These are phyloP conservation scores for Termitomyces sp. DNA, from an alignment of 768 basidiomycete genomes.

Conservation along the genomic window DNA sequence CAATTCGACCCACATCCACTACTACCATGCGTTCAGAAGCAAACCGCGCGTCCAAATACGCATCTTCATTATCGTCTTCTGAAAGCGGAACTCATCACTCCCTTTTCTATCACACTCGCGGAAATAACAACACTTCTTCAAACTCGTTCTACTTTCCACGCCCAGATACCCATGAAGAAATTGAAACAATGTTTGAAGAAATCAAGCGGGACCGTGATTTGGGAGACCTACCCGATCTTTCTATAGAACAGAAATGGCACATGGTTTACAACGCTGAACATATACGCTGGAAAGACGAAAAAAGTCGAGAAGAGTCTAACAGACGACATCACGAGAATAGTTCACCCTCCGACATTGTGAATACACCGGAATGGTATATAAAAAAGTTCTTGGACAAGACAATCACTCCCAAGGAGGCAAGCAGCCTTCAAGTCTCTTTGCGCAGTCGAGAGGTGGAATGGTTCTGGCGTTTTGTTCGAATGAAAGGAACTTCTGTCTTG, in stretches of 20 bases:
- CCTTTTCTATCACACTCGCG: slow-evolving; percentile 49
- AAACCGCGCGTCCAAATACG: slow-evolving; percentile 58
- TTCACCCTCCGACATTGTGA: slow-evolving; percentile 46
- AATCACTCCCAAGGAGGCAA: slow-evolving; percentile 76
- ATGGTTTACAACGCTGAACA: slow-evolving; percentile 83
- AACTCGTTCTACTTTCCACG: slow-evolving; percentile 70
- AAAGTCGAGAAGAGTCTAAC: slow-evolving; percentile 55
- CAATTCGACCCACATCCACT: slow-evolving; percentile 45
- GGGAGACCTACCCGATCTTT: slow-evolving; percentile 50
- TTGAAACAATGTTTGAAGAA: slow-evolving; percentile 76
- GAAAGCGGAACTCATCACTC: slow-evolving; percentile 39
- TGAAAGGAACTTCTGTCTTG: slow-evolving; percentile 82
- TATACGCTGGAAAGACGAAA: slow-evolving; percentile 72
- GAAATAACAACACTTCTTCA: slow-evolving; percentile 35
- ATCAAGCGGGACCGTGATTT: slow-evolving; percentile 69
- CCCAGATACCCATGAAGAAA: slow-evolving; percentile 70
- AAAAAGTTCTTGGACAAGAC: slow-evolving; percentile 85
- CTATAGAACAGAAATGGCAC: slow-evolving; percentile 87
- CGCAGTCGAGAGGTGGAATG: slow-evolving; percentile 82
- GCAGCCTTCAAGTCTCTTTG: slow-evolving; percentile 68
- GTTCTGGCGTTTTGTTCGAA: slow-evolving; percentile 69
- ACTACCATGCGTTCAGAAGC: slow-evolving; percentile 53
- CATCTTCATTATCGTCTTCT: slow-evolving; percentile 48
- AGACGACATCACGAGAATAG: slow-evolving; percentile 58
- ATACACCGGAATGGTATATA: slow-evolving; percentile 91